A percentile compares a stretch with the other conserved stretches of the same genome.
phyloP scores from a whole-genome alignment of 1,139 yeast species.

The Diutina catenulata region DNA sequence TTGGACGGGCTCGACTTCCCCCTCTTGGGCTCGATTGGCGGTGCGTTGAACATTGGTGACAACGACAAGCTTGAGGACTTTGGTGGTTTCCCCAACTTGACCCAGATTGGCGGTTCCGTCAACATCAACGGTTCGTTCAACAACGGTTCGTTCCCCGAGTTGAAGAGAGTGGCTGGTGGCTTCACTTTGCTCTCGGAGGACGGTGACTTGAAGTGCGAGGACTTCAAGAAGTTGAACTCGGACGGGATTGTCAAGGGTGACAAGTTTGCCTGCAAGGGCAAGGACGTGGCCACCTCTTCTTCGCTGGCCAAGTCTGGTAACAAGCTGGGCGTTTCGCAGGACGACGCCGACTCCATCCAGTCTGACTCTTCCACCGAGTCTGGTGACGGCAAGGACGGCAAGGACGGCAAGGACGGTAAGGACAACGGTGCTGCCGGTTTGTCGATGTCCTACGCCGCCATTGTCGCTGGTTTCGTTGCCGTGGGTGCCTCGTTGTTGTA shows the following conservation, averaged over 20 bases:
- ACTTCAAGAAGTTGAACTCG: conserved; percentile 55
- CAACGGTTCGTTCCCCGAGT: conserved; percentile 61
- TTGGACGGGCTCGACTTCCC: conserved; percentile 64
- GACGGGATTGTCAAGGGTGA: conserved; percentile 85
- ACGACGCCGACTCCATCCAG: conserved; percentile 17
- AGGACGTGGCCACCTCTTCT: conserved; percentile 44
- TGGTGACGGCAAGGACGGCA: conserved; percentile 16
- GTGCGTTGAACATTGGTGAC: conserved; percentile 81
- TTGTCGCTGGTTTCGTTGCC: conserved; percentile 52
- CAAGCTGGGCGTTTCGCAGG: conserved; percentile 6
- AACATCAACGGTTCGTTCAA: conserved; percentile 68
- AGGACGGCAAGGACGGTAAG: conserved; percentile 14
- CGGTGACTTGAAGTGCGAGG: conserved; percentile 70
- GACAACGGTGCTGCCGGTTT: conserved; percentile 13
- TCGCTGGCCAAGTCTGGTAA: conserved; percentile 28
- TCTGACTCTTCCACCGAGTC: conserved; percentile 16
- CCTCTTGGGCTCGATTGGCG: conserved; percentile 60
- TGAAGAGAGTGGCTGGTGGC: conserved; percentile 83
- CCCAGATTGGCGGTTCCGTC: conserved; percentile 80
- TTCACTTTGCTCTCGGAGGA: conserved; percentile 58
- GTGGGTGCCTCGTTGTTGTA: conserved; percentile 43
- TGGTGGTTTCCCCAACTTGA: conserved; percentile 63
- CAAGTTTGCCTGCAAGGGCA: conserved; percentile 72
- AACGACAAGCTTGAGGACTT: conserved; percentile 59
- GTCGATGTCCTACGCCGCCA: conserved; percentile 33